phyloP scores from a whole-genome alignment of 495 filamentous ascomycete genomes.

The Podospora pseudocomata region DNA sequence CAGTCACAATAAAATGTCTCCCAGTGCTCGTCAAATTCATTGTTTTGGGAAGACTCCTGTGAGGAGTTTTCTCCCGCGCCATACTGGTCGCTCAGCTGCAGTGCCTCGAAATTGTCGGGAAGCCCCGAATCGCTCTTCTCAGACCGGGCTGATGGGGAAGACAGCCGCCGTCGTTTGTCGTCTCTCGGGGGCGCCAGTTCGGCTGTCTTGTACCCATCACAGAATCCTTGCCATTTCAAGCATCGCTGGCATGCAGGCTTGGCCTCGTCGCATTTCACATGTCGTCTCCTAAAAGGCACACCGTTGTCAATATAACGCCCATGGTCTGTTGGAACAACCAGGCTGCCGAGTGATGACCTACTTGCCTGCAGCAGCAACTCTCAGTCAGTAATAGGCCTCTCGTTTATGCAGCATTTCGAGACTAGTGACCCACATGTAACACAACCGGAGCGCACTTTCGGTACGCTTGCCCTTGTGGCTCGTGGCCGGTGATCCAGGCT shows the following conservation, averaged over 20 bases:
- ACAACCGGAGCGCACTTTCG: conserved; percentile 46
- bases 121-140: conserved; percentile 5
- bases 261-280: conserved; percentile 56
- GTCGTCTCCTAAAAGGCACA: conserved; percentile 34
- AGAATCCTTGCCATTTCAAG: conserved; percentile 29
- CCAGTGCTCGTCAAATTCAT: neutral
- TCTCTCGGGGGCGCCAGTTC: neutral
- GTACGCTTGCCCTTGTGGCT: conserved; percentile 28
- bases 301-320: neutral
- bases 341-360: conserved; percentile 15
- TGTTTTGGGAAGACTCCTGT: neutral
- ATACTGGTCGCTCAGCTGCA: neutral
- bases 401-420: neutral
- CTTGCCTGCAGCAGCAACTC: conserved; percentile 22
- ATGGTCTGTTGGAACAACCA: neutral
- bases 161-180: neutral
- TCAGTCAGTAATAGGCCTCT: neutral
- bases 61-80: neutral
- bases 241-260: conserved; percentile 43
- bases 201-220: conserved; percentile 24
- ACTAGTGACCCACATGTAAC: conserved; percentile 43
- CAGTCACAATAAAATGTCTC: conserved; percentile 20
- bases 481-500: conserved; percentile 25
- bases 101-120: neutral
- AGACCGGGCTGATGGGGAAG: conserved; percentile 7